Percentiles rank a stretch among this genome's conserved stretches.
Conservation (phyloP, 345 rosid species). For the Moricandia moricandioides region DNA sequence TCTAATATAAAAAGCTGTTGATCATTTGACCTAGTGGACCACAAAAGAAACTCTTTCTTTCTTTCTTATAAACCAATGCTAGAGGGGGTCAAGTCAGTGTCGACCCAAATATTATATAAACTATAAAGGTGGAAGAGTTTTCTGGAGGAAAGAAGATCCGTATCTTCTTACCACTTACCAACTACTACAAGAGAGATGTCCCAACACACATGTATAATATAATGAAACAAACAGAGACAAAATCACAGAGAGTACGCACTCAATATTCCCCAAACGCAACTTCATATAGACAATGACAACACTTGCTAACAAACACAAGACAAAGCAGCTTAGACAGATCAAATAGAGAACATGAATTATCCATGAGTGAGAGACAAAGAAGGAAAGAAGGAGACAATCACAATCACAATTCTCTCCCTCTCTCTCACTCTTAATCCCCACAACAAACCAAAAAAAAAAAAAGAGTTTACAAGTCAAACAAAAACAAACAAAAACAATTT, state of each 20-base stretch:
- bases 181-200: slow-evolving; percentile 17
- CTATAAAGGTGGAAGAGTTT: background rate
- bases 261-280: slow-evolving; percentile 27
- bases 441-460: background rate
- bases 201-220: slow-evolving; percentile 6
- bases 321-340: slow-evolving; percentile 31
- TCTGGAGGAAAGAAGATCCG: slow-evolving; percentile 10
- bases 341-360: slow-evolving; percentile 31
- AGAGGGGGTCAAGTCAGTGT: background rate
- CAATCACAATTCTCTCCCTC: slow-evolving; percentile 6
- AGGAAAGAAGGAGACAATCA: background rate
- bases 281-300: slow-evolving; percentile 2
- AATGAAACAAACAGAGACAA: slow-evolving; percentile 11
- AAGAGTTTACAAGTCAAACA: slow-evolving; percentile 27
- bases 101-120: slow-evolving; percentile 9
- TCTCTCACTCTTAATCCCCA: slow-evolving; percentile 3
- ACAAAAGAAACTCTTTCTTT: background rate
- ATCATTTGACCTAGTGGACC: slow-evolving; percentile 6
- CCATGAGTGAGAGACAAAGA: slow-evolving; percentile 17
- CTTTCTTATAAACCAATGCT: background rate
- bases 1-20: background rate
- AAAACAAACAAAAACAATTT: background rate
- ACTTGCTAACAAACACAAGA: slow-evolving; percentile 33
- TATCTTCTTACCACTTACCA: slow-evolving; percentile 23
- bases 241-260: background rate